Base-by-base conservation (phyloP, 2,329 filamentous ascomycete genomes). In the Diaporthe destruens region DNA sequence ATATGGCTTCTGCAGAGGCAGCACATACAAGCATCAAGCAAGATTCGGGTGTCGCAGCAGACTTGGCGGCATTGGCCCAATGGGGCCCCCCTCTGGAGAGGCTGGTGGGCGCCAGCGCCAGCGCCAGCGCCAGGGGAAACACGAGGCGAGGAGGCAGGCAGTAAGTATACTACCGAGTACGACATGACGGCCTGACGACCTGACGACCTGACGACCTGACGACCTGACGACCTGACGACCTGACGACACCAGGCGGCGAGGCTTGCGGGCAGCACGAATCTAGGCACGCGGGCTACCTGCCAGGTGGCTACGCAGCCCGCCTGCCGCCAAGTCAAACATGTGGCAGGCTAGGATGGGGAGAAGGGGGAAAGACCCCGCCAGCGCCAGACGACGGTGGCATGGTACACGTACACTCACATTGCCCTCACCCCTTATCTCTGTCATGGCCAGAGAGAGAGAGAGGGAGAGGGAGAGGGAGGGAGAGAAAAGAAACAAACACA, bases 241-340 rank as follows among this genome's bases (percentile, higher is more conserved):
- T 29, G 29, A 29, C 29, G 29, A 47, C 39, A 18, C 36, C 44
- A 14, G 39, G 47, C 57, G 39, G 47, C 32, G 53, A 55, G 53
- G 29, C 29, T 55, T 23, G 44, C 23, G 11, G 20, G 23, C 18
- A n/a, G 29, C 16, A 34, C 8, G 11, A 12, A 39, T 39, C 1
- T 39, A 12, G 36, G 36, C 12, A 34, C 53, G 53, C n/a, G 47
- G 36, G 36, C 36, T 39, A 39, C 36, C 34, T 29, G 29, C 29
- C 29, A 29, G 29, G 29, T 29, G 25, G 29, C 36, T 59, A 47
- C 32, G 54, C 42, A 57, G 70, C 70, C 51, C 65, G 44, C 32
- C 20, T 44, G 49, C 44, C 23, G 71, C 71, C 71, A 69, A 72
- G 71, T 72, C 71, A 72, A 72, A 72, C 71, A 47, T 57, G 71